Evolutionary conservation across 495 filamentous ascomycete species (phyloP).

Genomic region (Aspergillus campestris): DNA sequence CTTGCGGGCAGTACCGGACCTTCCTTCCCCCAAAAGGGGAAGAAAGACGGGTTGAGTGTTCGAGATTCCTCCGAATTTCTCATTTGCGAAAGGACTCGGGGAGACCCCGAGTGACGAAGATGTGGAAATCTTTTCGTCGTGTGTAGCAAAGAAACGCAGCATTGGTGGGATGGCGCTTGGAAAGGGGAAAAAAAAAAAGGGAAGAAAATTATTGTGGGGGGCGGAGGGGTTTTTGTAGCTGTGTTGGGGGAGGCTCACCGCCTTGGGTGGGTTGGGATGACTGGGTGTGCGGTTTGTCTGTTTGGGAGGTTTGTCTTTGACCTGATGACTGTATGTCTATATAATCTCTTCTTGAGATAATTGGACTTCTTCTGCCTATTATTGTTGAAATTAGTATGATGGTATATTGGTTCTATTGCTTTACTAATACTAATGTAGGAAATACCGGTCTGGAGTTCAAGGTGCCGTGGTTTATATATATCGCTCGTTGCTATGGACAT

Average conservation of each 20-base stretch:
- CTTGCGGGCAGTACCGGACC: conserved; percentile 68
- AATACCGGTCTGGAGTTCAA: no score
- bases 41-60: conserved; percentile 42
- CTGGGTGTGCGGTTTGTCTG: neutral
- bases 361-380: no score
- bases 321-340: no score
- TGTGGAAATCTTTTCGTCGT: conserved; percentile 43
- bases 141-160: conserved; percentile 99
- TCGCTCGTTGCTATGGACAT: no score
- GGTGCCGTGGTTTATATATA: no score
- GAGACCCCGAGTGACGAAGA: conserved; percentile 14
- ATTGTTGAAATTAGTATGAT: no score
- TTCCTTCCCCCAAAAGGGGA: conserved; percentile 15
- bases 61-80: conserved; percentile 99
- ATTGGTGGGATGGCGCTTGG: conserved; percentile 89
- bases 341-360: no score
- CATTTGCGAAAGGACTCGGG: conserved; percentile 67
- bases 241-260: conserved; percentile 5
- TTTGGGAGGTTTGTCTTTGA: no score
- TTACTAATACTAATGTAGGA: no score
- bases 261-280: conserved; percentile 5
- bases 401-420: no score
- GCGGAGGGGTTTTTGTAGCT: conserved; percentile 2
- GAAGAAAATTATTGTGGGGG: conserved; percentile 6
- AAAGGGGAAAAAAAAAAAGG: conserved; percentile 37